A percentile compares a stretch with the other conserved stretches of the same genome.
Evolutionary conservation across 345 rosid genomes (phyloP).

Genomic region (Citropsis articulata): DNA sequence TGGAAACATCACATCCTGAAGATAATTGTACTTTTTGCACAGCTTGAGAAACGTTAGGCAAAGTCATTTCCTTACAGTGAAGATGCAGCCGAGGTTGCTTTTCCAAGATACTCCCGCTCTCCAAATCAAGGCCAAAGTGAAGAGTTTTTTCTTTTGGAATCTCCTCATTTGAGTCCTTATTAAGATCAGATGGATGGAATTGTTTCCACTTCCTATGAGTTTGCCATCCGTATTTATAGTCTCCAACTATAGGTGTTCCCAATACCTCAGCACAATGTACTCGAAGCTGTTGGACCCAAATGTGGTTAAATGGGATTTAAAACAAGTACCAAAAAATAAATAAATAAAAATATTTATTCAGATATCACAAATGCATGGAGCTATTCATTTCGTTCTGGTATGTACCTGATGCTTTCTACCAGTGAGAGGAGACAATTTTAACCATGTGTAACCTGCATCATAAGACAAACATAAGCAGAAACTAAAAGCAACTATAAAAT

Average conservation of each 20-base stretch:
- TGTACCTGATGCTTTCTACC: conserved; percentile 96
- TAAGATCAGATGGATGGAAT: conserved; percentile 21
- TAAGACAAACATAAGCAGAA: conserved; percentile 4
- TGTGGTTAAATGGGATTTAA: conserved; percentile 1
- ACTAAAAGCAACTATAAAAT: neutral
- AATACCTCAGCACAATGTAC: conserved; percentile 95
- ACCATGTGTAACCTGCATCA: conserved; percentile 82
- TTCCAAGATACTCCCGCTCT: conserved; percentile 64
- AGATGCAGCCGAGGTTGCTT: conserved; percentile 82
- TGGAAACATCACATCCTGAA: conserved; percentile 45
- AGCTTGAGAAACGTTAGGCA: conserved; percentile 70
- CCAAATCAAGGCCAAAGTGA: conserved; percentile 70
- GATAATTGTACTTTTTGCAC: conserved; percentile 32
- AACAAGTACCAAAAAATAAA: neutral
- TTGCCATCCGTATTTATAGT: conserved; percentile 91
- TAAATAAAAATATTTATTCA: neutral
- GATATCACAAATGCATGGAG: neutral
- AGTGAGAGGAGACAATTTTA: conserved; percentile 83
- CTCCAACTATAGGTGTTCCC: conserved; percentile 94
- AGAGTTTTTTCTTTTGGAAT: conserved; percentile 20
- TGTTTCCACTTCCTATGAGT: conserved; percentile 54
- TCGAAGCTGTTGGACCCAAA: conserved; percentile 57
- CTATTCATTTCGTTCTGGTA: neutral
- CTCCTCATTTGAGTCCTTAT: conserved; percentile 13
- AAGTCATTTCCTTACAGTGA: conserved; percentile 69